Percentiles rank a stretch among this genome's conserved stretches.
phyloP scores from a whole-genome alignment of 2,329 filamentous ascomycete genomes.

The Colletotrichum camelliae region DNA sequence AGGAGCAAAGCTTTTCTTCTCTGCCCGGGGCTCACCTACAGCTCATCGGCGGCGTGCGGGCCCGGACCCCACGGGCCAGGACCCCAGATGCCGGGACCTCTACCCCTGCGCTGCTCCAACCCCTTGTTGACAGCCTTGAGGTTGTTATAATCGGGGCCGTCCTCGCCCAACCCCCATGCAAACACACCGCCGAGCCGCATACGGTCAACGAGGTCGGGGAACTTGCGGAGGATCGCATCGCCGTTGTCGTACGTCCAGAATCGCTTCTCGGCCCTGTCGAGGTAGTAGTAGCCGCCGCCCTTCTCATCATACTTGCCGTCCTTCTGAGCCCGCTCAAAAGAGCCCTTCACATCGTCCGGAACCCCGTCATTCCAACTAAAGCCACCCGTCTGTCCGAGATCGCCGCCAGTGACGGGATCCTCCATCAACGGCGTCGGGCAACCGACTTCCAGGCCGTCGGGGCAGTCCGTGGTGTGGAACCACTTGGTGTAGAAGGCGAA shows the following conservation, averaged over 20 bases:
- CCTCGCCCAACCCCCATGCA: constrained; percentile 78
- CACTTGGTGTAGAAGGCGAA: constrained; percentile 73
- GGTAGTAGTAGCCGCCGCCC: constrained; percentile 72
- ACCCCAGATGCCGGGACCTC: background rate
- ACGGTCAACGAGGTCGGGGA: constrained; percentile 61
- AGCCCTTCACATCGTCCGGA: constrained; percentile 56
- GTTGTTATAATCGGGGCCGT: constrained; percentile 52
- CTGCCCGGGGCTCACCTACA: constrained; percentile 18
- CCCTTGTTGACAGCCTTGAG: constrained; percentile 37
- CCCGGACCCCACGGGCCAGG: background rate
- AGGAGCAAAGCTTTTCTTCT: background rate
- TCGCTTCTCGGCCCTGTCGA: constrained; percentile 60
- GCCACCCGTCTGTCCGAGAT: constrained; percentile 61
- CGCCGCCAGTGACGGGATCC: constrained; percentile 60
- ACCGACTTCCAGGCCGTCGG: constrained; percentile 48
- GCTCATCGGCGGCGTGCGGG: constrained; percentile 10
- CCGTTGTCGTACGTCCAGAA: constrained; percentile 81
- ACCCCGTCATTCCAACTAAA: constrained; percentile 66
- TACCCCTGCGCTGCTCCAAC: constrained; percentile 16
- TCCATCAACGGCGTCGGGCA: constrained; percentile 64
- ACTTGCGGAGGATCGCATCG: constrained; percentile 65
- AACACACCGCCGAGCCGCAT: constrained; percentile 72
- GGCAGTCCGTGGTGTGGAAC: constrained; percentile 56
- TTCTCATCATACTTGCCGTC: constrained; percentile 61
- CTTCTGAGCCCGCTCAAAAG: constrained; percentile 60